Evolutionary conservation across 345 rosid genomes (phyloP).

Genomic region (Gossypium bickii): DNA sequence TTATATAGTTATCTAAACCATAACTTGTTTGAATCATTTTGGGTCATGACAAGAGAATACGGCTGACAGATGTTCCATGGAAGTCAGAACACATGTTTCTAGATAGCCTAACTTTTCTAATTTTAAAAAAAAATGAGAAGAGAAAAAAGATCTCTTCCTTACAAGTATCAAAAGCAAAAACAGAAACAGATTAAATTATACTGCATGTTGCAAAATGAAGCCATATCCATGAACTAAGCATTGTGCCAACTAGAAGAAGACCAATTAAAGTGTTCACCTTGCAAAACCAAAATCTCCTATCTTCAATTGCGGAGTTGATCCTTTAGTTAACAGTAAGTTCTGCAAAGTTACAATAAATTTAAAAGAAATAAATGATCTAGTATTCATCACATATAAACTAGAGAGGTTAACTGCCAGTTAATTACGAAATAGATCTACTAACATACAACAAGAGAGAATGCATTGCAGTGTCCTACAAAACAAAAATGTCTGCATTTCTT

Average conservation of each 20-base stretch:
- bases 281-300: constrained; percentile 94
- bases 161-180: constrained; percentile 3
- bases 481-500: not conserved
- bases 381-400: constrained; percentile 9
- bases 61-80: not conserved
- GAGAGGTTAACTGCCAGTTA: constrained; percentile 2
- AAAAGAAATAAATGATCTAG: constrained; percentile 13
- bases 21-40: not conserved
- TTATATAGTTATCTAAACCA: not conserved
- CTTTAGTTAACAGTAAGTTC: constrained; percentile 67
- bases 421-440: not conserved
- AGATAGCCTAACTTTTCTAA: constrained; percentile 9
- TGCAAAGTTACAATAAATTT: constrained; percentile 30
- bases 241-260: not conserved
- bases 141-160: not conserved
- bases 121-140: constrained; percentile 5
- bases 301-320: constrained; percentile 51
- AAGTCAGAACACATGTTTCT: not conserved
- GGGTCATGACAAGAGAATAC: not conserved
- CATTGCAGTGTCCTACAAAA: not conserved
- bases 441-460: not conserved
- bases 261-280: constrained; percentile 35
- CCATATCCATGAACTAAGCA: not conserved
- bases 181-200: not conserved
- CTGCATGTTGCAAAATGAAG: not conserved